Percentiles rank a stretch among this genome's conserved stretches.
Evolutionary conservation across 805 yeast genomes (phyloP).

Genomic region (Ogataea methylovora): DNA sequence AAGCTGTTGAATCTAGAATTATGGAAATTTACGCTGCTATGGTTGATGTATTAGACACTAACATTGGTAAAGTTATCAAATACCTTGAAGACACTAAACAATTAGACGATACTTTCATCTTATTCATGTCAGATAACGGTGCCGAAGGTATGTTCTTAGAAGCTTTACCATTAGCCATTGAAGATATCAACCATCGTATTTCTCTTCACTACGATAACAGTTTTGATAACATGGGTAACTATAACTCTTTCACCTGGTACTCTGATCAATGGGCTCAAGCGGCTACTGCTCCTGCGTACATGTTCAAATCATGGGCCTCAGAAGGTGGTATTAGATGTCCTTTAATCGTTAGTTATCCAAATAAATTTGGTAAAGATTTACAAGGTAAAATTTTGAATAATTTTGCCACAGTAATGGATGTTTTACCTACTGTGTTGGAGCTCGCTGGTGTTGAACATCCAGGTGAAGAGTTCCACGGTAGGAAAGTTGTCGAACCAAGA

Average conservation of each 20-base stretch:
- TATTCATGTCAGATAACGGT: slow-evolving; percentile 59
- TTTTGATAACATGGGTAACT: slow-evolving; percentile 39
- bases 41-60: slow-evolving; percentile 47
- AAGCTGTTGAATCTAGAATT: slow-evolving; percentile 29
- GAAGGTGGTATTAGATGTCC: slow-evolving; percentile 46
- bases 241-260: slow-evolving; percentile 42
- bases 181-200: too few relatives aligned
- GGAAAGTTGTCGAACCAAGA: slow-evolving; percentile 34
- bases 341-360: slow-evolving; percentile 38
- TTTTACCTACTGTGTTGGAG: slow-evolving; percentile 48
- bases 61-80: slow-evolving; percentile 42
- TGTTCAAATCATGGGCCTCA: slow-evolving; percentile 32
- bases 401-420: slow-evolving; percentile 54
- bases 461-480: slow-evolving; percentile 30
- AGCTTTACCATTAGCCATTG: slow-evolving; percentile 38
- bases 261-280: slow-evolving; percentile 59
- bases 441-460: slow-evolving; percentile 40
- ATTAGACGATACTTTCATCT: slow-evolving; percentile 46
- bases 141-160: slow-evolving; percentile 57
- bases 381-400: slow-evolving; percentile 23
- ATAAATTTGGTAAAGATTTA: too few relatives aligned
- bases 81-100: slow-evolving; percentile 34
- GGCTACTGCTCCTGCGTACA: slow-evolving; percentile 47
- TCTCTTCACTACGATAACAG: slow-evolving; percentile 38
- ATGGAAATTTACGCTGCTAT: slow-evolving; percentile 60